These are phyloP conservation scores for Sclerotinia nivalis DNA, from an alignment of 2,329 filamentous ascomycete genomes.

Conservation along the genomic window DNA sequence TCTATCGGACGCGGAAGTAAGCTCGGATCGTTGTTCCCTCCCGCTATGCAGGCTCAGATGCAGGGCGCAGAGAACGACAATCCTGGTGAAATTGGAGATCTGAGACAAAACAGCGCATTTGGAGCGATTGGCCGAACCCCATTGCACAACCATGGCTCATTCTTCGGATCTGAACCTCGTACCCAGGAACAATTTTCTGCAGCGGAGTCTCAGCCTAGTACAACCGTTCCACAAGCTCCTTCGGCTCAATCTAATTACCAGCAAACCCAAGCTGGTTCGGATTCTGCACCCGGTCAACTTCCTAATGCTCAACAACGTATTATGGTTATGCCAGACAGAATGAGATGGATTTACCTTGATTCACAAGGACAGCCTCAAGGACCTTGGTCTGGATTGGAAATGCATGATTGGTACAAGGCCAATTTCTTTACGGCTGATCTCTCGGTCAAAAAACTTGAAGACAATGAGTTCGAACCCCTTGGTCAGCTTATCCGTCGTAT, in stretches of 20 bases:
- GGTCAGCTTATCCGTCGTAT: slow-evolving; percentile 94
- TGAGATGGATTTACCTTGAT: slow-evolving; percentile 98
- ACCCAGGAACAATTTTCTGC: slow-evolving; percentile 36
- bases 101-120: slow-evolving; percentile 62
- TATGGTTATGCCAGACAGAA: slow-evolving; percentile 99
- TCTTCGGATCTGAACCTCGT: slow-evolving; percentile 48
- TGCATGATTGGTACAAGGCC: slow-evolving; percentile 99
- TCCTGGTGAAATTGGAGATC: slow-evolving; percentile 58
- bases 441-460: slow-evolving; percentile 91
- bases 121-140: slow-evolving; percentile 67
- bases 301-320: slow-evolving; percentile 71
- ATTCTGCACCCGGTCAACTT: slow-evolving; percentile 65
- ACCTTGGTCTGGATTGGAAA: slow-evolving; percentile 93
- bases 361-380: slow-evolving; percentile 90
- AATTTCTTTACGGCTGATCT: slow-evolving; percentile 96
- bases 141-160: slow-evolving; percentile 54
- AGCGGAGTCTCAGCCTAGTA: slow-evolving; percentile 34
- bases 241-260: slow-evolving; percentile 38
- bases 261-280: slow-evolving; percentile 41
- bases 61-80: slow-evolving; percentile 67
- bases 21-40: slow-evolving; percentile 82
- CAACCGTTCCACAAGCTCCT: slow-evolving; percentile 33
- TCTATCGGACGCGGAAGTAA: slow-evolving; percentile 75
- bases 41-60: slow-evolving; percentile 90
- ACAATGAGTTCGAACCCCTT: slow-evolving; percentile 89